Evolutionary conservation across 148 eudicot genomes (phyloP), one percentile per base, ranked within the genome.

Genomic region (Rhododendron kiyosumense): DNA sequence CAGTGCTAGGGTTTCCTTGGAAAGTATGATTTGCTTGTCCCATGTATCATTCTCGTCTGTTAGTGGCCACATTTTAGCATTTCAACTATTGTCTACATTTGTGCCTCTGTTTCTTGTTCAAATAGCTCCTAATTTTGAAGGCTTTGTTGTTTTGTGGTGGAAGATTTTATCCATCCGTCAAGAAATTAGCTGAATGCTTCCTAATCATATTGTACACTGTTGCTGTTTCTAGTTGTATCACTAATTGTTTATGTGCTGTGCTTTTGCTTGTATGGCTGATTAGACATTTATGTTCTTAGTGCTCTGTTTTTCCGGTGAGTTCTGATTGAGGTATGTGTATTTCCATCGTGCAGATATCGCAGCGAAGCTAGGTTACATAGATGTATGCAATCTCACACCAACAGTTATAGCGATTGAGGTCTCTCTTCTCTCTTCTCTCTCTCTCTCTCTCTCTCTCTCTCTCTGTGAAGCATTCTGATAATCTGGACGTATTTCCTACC

Each of bases 1-100:
- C 79, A 90, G 87, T 82, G 91, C 90, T 71, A 93, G 94, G 85
- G 95, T 97, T 88, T 97, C 96, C 82, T 91, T 97, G 30, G 93
- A 95, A 90, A 41, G 99, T 97, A 95, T 80, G 95, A 59, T 59
- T 85, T 80, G 48, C 79, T 78, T n/a, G 52, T 36, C 51, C 67
- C 13, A 3, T 59, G 8, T 1, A 20, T 80, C 73, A 14, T n/a
- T 48, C 32, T 80, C 22, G 48, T 22, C 28, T 59, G 14, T 82
- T 10, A 67, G 73, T 65, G 73, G 14, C 30, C 34, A 24, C 9
- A 63, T 63, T 63, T 63, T 63, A 24, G 28, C 28, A 24, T 61
- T 61, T 61, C 30, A 59, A 65, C 13, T 65, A 10, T 17, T 57
- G 5, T 57, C 5, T 79, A 79, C 82, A 11, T 79, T 17, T 45